Conservation (phyloP, 208 protist species). For the Acanthamoeba lenticulata region DNA sequence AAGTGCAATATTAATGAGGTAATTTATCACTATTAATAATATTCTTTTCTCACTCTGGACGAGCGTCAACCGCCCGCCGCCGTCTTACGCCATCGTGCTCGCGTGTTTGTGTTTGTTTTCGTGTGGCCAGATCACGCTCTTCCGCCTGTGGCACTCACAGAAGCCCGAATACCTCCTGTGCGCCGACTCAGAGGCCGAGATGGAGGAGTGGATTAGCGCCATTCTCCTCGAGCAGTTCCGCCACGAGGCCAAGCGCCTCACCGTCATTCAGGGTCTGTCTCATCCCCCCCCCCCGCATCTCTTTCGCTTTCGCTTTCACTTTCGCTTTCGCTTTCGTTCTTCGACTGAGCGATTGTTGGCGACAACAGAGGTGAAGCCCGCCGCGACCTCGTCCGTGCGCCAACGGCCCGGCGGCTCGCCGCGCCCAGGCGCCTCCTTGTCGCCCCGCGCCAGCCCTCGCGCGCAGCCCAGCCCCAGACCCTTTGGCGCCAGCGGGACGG, state of each 20-base stretch:
- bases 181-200: constrained; percentile 10
- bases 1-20: background rate
- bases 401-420: background rate
- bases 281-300: background rate
- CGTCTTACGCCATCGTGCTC: background rate
- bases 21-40: background rate
- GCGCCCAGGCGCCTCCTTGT: too few relatives aligned
- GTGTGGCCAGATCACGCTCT: background rate
- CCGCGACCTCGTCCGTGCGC: too few relatives aligned
- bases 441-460: too few relatives aligned
- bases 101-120: background rate
- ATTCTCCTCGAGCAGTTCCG: constrained; percentile 24
- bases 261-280: background rate
- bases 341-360: too few relatives aligned
- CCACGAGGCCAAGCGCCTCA: background rate
- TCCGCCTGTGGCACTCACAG: background rate
- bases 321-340: too few relatives aligned
- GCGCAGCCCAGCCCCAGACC: too few relatives aligned
- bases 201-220: constrained; percentile 20
- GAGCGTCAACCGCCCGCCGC: background rate
- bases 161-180: constrained; percentile 19
- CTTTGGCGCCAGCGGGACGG: too few relatives aligned
- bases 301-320: background rate
- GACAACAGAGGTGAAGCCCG: too few relatives aligned
- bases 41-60: background rate